Percentiles rank a stretch among this genome's conserved stretches.
phyloP scores from a whole-genome alignment of 2,329 filamentous ascomycete genomes.

The Aplosporella prunicola region DNA sequence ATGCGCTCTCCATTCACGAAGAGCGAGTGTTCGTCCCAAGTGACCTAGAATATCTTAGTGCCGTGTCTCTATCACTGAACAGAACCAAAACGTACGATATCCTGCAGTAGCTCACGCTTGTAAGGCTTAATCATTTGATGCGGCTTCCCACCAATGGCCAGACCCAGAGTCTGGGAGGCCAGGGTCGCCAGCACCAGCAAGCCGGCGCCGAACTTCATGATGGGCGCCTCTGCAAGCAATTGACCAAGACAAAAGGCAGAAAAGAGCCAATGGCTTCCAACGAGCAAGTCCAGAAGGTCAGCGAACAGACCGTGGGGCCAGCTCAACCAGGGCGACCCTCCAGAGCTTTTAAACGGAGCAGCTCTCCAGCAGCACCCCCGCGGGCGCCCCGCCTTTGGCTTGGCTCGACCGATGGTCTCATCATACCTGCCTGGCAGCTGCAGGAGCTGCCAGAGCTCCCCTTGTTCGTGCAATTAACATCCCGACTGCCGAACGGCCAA shows the following conservation, averaged over 20 bases:
- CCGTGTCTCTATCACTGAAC: neutral
- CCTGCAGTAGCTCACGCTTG: slow-evolving; percentile 44
- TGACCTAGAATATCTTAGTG: slow-evolving; percentile 35
- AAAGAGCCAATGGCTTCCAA: neutral
- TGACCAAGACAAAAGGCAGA: neutral
- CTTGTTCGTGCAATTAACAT: too few species aligned
- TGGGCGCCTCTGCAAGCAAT: neutral
- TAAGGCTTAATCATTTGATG: slow-evolving; percentile 41
- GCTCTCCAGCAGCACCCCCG: too few species aligned
- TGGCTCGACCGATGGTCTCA: too few species aligned
- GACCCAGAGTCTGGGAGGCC: slow-evolving; percentile 37
- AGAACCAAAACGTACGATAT: slow-evolving; percentile 44
- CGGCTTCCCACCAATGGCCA: slow-evolving; percentile 41
- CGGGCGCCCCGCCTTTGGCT: too few species aligned
- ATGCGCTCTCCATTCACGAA: slow-evolving; percentile 60
- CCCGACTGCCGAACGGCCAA: too few species aligned
- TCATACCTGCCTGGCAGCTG: too few species aligned
- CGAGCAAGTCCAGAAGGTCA: neutral
- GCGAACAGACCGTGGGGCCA: neutral
- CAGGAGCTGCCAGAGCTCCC: too few species aligned
- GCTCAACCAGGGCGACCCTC: too few species aligned
- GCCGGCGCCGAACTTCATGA: slow-evolving; percentile 8
- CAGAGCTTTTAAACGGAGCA: too few species aligned
- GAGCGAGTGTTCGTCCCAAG: slow-evolving; percentile 64
- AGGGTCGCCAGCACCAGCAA: slow-evolving; percentile 28